These are phyloP conservation scores for Xylaria sp. DNA, from an alignment of 2,329 filamentous ascomycete genomes.

Conservation along the genomic window DNA sequence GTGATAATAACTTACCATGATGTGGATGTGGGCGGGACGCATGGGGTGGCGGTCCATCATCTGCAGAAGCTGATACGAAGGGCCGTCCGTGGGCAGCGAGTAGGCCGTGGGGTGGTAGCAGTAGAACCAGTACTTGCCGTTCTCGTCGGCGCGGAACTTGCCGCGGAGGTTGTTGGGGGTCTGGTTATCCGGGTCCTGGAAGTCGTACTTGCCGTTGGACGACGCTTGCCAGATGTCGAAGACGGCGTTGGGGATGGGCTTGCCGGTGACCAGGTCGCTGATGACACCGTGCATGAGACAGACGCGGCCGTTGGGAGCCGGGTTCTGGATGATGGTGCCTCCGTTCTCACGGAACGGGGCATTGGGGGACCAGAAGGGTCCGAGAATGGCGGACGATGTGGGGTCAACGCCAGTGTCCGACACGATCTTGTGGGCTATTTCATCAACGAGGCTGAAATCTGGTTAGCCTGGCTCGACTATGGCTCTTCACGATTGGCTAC, in stretches of 20 bases:
- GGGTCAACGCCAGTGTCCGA: conserved; percentile 66
- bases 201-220: conserved; percentile 77
- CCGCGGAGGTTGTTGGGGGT: conserved; percentile 75
- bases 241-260: conserved; percentile 69
- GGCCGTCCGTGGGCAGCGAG: conserved; percentile 69
- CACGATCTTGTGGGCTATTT: conserved; percentile 69
- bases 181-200: conserved; percentile 76
- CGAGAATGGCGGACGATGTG: conserved; percentile 78
- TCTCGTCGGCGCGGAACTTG: conserved; percentile 73
- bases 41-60: conserved; percentile 57
- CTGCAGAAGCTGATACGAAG: conserved; percentile 48
- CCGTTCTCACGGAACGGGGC: conserved; percentile 74
- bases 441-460: conserved; percentile 62
- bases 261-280: conserved; percentile 47
- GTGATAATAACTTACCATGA: conserved; percentile 50
- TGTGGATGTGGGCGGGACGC: conserved; percentile 58
- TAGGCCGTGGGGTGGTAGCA: conserved; percentile 77
- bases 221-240: conserved; percentile 82
- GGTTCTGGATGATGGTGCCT: conserved; percentile 68
- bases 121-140: conserved; percentile 76
- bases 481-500: no score
- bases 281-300: conserved; percentile 74
- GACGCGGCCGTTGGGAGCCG: conserved; percentile 62
- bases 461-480: conserved; percentile 14
- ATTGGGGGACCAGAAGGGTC: conserved; percentile 78